Conservation (phyloP, 2,329 filamentous ascomycete species). For the Fusarium circinatum region DNA sequence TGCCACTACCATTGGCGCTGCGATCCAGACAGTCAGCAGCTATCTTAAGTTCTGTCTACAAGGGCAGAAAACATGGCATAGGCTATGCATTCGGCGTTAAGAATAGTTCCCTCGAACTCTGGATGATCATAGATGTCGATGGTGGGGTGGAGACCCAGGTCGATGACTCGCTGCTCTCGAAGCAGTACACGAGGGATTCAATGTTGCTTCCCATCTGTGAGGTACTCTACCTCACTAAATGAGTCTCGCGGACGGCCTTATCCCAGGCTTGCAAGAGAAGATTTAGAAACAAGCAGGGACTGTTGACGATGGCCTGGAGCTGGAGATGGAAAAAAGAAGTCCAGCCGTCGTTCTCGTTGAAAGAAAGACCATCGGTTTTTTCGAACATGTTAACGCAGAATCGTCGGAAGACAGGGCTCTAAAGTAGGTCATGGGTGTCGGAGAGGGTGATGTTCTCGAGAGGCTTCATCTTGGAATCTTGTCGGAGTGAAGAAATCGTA, state of each 20-base stretch:
- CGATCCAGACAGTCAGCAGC: not conserved
- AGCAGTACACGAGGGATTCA: not conserved
- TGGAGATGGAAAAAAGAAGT: not conserved
- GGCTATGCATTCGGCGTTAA: not conserved
- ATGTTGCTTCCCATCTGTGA: not conserved
- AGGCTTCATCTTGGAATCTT: no score
- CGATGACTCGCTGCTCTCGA: not conserved
- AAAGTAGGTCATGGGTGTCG: not conserved
- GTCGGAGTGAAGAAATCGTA: no score
- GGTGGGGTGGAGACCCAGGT: not conserved
- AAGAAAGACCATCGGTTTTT: not conserved
- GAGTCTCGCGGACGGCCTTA: not conserved
- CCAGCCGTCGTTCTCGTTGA: not conserved
- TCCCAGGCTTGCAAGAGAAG: not conserved
- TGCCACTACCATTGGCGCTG: not conserved
- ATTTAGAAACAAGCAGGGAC: not conserved
- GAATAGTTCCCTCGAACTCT: not conserved
- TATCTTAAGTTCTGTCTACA: not conserved
- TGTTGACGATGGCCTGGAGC: not conserved
- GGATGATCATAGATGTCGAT: not conserved
- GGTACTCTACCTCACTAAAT: not conserved
- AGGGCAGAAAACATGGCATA: not conserved
- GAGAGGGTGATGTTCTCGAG: not conserved
- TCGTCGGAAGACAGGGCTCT: not conserved
- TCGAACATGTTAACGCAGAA: not conserved